Conservation (phyloP, 306 rosid genomes). For the Quercus rubra region DNA sequence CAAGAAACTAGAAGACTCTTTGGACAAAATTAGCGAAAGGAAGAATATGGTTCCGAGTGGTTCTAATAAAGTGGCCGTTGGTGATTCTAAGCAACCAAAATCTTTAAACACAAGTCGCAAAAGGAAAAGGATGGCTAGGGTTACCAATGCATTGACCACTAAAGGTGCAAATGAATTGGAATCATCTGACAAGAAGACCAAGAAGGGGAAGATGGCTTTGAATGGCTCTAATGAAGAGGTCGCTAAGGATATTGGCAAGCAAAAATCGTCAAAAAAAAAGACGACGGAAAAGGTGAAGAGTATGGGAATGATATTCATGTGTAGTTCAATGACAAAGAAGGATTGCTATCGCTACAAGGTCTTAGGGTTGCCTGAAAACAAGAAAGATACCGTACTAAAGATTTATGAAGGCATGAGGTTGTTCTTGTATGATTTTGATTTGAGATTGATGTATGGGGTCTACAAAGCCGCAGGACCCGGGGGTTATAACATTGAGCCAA, state of each 20-base stretch:
- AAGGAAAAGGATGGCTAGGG: neutral
- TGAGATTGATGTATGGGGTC: conserved; percentile 2
- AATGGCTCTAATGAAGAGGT: neutral
- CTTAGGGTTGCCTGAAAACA: neutral
- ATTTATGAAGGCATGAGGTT: neutral
- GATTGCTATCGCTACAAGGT: conserved; percentile 1
- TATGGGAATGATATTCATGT: conserved; percentile 4
- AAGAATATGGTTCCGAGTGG: neutral
- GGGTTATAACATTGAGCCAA: neutral
- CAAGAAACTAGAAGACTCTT: neutral
- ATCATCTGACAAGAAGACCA: neutral
- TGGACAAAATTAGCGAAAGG: neutral
- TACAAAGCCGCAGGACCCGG: neutral
- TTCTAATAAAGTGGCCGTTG: neutral
- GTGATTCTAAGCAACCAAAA: neutral
- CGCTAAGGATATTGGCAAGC: neutral
- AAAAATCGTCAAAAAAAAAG: neutral
- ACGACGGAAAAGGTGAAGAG: neutral
- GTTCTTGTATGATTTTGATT: conserved; percentile 1
- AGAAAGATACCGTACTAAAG: neutral
- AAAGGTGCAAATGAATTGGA: neutral
- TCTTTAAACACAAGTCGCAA: neutral
- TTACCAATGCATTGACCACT: neutral
- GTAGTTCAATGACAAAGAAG: neutral
- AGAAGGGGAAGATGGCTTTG: neutral